Percentiles rank a stretch among this genome's conserved stretches.
Conservation (phyloP, 768 basidiomycete species). For the Lentinus tigrinus region DNA sequence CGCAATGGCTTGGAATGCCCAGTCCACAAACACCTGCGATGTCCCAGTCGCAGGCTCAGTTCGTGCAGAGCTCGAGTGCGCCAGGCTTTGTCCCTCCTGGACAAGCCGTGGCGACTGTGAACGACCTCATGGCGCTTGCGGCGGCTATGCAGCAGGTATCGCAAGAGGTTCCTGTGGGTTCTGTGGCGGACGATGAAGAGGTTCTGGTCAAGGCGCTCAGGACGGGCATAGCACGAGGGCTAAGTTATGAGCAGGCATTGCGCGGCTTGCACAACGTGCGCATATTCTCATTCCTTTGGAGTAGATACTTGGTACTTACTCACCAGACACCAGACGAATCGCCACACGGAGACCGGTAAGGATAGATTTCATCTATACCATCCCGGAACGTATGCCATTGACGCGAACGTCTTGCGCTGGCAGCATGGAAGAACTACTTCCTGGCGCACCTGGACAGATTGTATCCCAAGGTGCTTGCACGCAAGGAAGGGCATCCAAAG, state of each 20-base stretch:
- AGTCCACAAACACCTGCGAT: too few relatives aligned
- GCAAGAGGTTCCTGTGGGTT: too few relatives aligned
- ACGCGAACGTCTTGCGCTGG: neutral
- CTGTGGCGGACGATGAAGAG: too few relatives aligned
- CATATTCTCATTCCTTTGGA: neutral
- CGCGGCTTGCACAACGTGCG: neutral
- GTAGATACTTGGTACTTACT: neutral
- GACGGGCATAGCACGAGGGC: too few relatives aligned
- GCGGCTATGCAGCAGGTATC: too few relatives aligned
- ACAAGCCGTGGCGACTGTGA: too few relatives aligned
- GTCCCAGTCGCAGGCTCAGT: too few relatives aligned
- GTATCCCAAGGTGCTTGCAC: neutral
- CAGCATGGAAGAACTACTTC: neutral
- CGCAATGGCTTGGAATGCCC: too few relatives aligned
- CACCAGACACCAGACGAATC: neutral
- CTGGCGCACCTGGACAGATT: neutral
- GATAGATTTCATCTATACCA: neutral
- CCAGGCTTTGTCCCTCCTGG: too few relatives aligned
- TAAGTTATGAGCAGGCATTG: neutral
- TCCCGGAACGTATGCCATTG: neutral
- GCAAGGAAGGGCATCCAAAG: neutral
- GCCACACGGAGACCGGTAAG: neutral
- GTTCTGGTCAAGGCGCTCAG: too few relatives aligned
- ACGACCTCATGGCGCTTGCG: too few relatives aligned
- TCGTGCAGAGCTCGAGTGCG: too few relatives aligned